These are phyloP conservation scores for Calonectria naviculata DNA, from an alignment of 2,329 filamentous ascomycete species.

Conservation along the genomic window DNA sequence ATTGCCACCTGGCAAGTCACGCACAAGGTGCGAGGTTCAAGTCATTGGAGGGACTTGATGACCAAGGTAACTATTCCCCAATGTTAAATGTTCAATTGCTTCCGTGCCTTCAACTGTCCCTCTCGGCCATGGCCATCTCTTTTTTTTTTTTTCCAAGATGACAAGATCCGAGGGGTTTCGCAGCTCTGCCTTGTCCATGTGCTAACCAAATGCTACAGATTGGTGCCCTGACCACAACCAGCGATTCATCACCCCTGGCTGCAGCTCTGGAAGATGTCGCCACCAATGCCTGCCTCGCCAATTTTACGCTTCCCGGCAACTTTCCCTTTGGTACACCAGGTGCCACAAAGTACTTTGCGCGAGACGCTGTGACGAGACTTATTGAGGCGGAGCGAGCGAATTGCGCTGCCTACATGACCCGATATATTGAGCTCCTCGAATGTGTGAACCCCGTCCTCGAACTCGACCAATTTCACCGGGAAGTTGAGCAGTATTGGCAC, in stretches of 20 bases:
- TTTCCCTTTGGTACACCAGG: slow-evolving; percentile 52
- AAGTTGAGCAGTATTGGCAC: slow-evolving; percentile 47
- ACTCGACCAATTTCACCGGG: slow-evolving; percentile 39
- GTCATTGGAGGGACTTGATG: slow-evolving; percentile 51
- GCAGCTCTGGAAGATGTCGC: slow-evolving; percentile 45
- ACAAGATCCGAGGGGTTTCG: background rate
- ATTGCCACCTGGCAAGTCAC: slow-evolving; percentile 47
- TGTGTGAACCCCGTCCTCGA: slow-evolving; percentile 49
- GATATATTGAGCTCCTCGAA: slow-evolving; percentile 46
- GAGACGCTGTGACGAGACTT: slow-evolving; percentile 45
- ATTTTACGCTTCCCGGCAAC: slow-evolving; percentile 49
- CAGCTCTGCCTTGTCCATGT: background rate
- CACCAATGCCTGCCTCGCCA: slow-evolving; percentile 49
- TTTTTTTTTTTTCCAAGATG: no score
- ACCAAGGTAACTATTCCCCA: slow-evolving; percentile 43
- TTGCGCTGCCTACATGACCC: slow-evolving; percentile 40
- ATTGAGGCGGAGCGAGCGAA: slow-evolving; percentile 42
- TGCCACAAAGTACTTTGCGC: slow-evolving; percentile 45
- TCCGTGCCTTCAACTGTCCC: background rate
- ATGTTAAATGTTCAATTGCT: background rate
- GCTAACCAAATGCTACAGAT: slow-evolving; percentile 34
- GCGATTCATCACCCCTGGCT: slow-evolving; percentile 40
- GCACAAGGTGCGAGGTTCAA: slow-evolving; percentile 48
- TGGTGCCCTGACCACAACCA: slow-evolving; percentile 34
- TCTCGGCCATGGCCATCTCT: background rate